Conservation (phyloP, 352 stramenopile genomes). For the Phytophthora sojae region DNA sequence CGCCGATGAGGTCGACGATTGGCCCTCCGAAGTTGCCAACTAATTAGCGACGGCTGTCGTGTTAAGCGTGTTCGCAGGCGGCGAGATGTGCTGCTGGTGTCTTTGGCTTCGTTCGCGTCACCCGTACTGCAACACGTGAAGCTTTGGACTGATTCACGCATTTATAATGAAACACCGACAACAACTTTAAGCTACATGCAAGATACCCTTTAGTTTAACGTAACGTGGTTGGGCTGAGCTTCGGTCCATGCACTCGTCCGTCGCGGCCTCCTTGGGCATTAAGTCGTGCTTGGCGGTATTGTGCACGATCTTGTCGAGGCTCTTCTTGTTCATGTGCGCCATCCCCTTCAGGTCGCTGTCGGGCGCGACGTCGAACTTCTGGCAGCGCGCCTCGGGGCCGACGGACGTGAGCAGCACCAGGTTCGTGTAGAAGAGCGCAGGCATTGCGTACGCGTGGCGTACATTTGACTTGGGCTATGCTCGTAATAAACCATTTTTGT, state of each 20-base stretch:
- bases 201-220: too few species aligned
- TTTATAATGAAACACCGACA: conserved; percentile 16
- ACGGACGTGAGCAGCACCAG: conserved; percentile 48
- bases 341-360: conserved; percentile 41
- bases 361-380: conserved; percentile 54
- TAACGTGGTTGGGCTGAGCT: too few species aligned
- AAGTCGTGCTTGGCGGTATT: conserved; percentile 33
- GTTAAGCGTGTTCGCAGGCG: too few species aligned
- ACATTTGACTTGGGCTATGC: too few species aligned
- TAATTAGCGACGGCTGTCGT: too few species aligned
- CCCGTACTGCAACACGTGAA: too few species aligned
- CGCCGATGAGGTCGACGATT: too few species aligned
- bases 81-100: too few species aligned
- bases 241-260: neutral
- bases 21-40: too few species aligned
- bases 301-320: conserved; percentile 49
- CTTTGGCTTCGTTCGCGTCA: too few species aligned
- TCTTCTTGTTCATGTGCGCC: conserved; percentile 36
- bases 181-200: too few species aligned
- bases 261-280: conserved; percentile 26
- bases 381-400: conserved; percentile 49
- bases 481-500: too few species aligned
- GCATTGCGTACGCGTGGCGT: conserved; percentile 41
- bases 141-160: neutral
- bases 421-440: conserved; percentile 47